Evolutionary conservation across 768 basidiomycete species (phyloP).

Genomic region (Mycena metata): DNA sequence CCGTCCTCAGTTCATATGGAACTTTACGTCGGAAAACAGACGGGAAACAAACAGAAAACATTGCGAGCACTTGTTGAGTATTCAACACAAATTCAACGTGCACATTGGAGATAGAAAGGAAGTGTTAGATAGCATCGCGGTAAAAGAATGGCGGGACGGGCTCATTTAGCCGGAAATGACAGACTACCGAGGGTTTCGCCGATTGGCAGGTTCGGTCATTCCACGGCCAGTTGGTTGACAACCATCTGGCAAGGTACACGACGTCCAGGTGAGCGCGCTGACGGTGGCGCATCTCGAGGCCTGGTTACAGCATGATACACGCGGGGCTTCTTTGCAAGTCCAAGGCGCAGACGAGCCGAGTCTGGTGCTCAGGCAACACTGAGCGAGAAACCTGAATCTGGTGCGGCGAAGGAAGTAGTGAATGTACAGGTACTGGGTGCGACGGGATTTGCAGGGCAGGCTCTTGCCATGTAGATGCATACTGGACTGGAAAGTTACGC

Average conservation of each 20-base stretch:
- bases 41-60: too few species aligned
- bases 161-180: too few species aligned
- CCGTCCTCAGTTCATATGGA: too few species aligned
- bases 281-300: constrained; percentile 15
- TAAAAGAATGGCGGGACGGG: too few species aligned
- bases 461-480: constrained; percentile 9
- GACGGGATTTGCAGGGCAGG: constrained; percentile 14
- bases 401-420: constrained; percentile 6
- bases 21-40: too few species aligned
- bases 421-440: constrained; percentile 20
- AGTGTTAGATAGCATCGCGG: too few species aligned
- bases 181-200: too few species aligned
- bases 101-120: neutral
- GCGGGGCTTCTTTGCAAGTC: constrained; percentile 16
- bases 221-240: too few species aligned
- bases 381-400: constrained; percentile 15
- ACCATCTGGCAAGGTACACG: neutral
- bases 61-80: too few species aligned
- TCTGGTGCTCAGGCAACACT: constrained; percentile 18
- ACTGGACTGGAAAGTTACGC: constrained; percentile 13
- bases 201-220: too few species aligned
- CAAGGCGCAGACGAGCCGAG: constrained; percentile 19
- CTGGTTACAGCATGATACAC: constrained; percentile 19
- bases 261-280: neutral
- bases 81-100: constrained; percentile 20